Evolutionary conservation across 1,139 yeast species (phyloP), one percentile per base, ranked within the genome.

Genomic region (Yamadazyma spencermartinsiae): DNA sequence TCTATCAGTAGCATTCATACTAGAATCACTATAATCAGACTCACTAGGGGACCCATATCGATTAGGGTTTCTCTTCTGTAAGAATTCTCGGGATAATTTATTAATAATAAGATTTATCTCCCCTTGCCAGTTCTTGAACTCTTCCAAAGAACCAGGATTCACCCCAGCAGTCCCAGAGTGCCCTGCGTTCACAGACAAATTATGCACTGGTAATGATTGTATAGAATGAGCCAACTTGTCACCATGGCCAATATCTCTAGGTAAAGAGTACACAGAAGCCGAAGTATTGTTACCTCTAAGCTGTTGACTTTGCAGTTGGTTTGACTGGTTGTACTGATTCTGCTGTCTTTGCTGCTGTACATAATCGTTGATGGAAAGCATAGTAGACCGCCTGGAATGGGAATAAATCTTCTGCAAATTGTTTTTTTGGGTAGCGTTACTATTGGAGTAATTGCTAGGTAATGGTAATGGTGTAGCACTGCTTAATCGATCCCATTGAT

Each of bases 341-440:
- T 55, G 58, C 23, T 54, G 59, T 35, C 69, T 54, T 41, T 65
- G 70, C 42, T 64, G 72, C 33, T 61, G 62, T 4, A 63, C 61
- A 37, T 67, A 65, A 28, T 70, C 75, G 42, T 63, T 65, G 31
- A 68, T 54, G 0, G 72, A 64, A 24, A 64, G 44, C 60, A 63
- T 59, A 18, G 74, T 68, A 41, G 60, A 63, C 43, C 70, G 58
- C 42, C 76, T 58, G 7, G 75, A 65, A 48, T 72, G 76, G 30
- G 74, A 68, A 50, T 72, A 72, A 14, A 71, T 71, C 50, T 62
- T 67, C 38, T 68, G 74, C 37, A 71, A 57, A 41, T 69, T 70
- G 45, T 60, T 58, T 17, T 65, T 54, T 27, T 27, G 30, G 58
- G 49, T 63, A 64, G 40, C 61, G 34, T 60, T 58, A 26, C 65